A percentile compares a stretch with the other conserved stretches of the same genome.
Evolutionary conservation across 2,329 filamentous ascomycete species (phyloP).

Genomic region (Capronia americana): DNA sequence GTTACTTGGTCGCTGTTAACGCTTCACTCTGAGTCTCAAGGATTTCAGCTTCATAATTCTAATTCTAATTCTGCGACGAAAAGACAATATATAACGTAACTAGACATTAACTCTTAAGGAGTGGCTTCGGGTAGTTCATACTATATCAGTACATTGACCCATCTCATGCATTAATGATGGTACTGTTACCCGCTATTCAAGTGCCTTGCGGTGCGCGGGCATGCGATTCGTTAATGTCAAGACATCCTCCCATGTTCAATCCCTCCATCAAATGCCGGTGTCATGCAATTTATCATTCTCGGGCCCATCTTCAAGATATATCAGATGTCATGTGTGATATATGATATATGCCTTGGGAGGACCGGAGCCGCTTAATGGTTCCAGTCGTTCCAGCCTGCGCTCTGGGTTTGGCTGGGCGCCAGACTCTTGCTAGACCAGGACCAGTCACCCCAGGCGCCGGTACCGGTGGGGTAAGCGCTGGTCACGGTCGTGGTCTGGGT

Average conservation of each 20-base stretch:
- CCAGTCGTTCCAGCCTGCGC: conserved; percentile 16
- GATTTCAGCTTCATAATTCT: not conserved
- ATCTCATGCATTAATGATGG: not conserved
- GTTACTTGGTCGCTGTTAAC: too few relatives aligned
- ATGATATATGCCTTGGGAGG: not conserved
- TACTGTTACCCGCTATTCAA: conserved; percentile 2
- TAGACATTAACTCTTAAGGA: conserved; percentile 10
- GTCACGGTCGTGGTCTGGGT: conserved; percentile 5
- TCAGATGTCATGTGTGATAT: not conserved
- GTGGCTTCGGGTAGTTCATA: not conserved
- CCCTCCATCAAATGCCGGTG: conserved; percentile 2
- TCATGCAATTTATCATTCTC: not conserved
- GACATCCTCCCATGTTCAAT: not conserved
- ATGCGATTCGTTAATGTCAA: not conserved
- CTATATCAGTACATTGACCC: not conserved
- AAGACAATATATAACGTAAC: not conserved
- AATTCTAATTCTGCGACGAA: not conserved
- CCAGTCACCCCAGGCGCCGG: conserved; percentile 2
- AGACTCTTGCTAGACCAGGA: not conserved
- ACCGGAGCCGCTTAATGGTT: not conserved
- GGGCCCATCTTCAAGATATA: not conserved
- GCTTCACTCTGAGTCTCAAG: not conserved
- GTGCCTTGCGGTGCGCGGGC: not conserved
- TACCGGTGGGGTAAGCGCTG: conserved; percentile 2
- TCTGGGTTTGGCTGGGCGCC: not conserved